These are phyloP conservation scores for Candida corydali DNA, from an alignment of 805 yeast genomes.

Conservation along the genomic window DNA sequence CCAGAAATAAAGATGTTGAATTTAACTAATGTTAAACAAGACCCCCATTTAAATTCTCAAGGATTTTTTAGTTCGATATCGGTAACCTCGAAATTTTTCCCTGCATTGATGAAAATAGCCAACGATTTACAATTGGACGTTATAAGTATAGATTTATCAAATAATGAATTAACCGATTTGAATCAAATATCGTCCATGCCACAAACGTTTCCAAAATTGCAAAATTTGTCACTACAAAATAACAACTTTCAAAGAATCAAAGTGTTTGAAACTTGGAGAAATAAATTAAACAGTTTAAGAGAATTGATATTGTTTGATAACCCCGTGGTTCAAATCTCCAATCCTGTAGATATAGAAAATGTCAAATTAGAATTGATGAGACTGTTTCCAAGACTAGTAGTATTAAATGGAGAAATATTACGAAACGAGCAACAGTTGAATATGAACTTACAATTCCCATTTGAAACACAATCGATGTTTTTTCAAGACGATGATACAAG, in stretches of 20 bases:
- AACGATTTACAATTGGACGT: conserved; percentile 50
- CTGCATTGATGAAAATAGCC: conserved; percentile 84
- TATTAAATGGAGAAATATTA: conserved; percentile 73
- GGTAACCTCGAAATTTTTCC: conserved; percentile 77
- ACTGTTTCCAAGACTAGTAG: conserved; percentile 73
- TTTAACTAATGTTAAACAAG: conserved; percentile 60
- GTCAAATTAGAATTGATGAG: conserved; percentile 61
- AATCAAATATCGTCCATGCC: conserved; percentile 59
- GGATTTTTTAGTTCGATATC: conserved; percentile 63
- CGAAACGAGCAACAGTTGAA: conserved; percentile 66
- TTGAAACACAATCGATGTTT: conserved; percentile 61
- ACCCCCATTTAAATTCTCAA: conserved; percentile 50
- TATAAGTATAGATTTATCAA: conserved; percentile 65
- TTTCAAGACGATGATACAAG: conserved; percentile 77
- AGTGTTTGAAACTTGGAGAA: conserved; percentile 68
- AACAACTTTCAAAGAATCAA: conserved; percentile 61
- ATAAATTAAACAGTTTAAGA: conserved; percentile 66
- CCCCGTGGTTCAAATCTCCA: conserved; percentile 48
- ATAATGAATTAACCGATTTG: conserved; percentile 59
- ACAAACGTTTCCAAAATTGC: conserved; percentile 66
- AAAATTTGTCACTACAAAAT: conserved; percentile 75
- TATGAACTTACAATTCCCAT: conserved; percentile 51
- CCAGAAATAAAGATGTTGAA: conserved; percentile 63
- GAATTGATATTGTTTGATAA: conserved; percentile 79
- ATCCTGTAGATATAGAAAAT: conserved; percentile 26